These are phyloP conservation scores for Colletotrichum sp. DNA, from an alignment of 2,329 filamentous ascomycete genomes.

Conservation along the genomic window DNA sequence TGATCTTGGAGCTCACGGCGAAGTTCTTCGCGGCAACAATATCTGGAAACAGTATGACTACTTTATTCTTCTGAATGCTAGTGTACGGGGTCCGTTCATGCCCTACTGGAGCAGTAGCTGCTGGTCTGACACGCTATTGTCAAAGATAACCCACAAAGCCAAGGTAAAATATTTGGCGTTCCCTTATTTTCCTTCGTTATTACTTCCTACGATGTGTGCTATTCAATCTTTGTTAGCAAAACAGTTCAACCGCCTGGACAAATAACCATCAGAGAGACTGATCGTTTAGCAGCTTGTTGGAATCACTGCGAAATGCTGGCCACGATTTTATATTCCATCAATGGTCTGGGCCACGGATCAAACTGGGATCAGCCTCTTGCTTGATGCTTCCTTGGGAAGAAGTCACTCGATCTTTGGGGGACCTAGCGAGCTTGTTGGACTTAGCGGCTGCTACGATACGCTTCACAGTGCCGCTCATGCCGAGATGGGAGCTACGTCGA, in stretches of 20 bases:
- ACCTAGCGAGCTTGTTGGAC: slow-evolving; percentile 27
- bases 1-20: neutral
- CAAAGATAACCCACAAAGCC: slow-evolving; percentile 29
- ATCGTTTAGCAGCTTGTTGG: slow-evolving; percentile 36
- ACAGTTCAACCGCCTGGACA: neutral
- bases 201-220: neutral
- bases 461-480: slow-evolving; percentile 29
- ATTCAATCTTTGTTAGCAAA: neutral
- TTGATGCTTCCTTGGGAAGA: slow-evolving; percentile 29
- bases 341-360: slow-evolving; percentile 41
- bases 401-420: slow-evolving; percentile 27
- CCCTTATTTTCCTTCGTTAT: neutral
- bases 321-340: slow-evolving; percentile 37
- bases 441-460: slow-evolving; percentile 31
- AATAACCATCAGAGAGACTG: neutral
- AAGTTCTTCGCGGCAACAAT: slow-evolving; percentile 25
- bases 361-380: slow-evolving; percentile 37
- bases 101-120: slow-evolving; percentile 36
- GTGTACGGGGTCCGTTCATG: slow-evolving; percentile 39
- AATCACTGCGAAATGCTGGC: slow-evolving; percentile 37
- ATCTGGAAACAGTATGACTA: slow-evolving; percentile 36
- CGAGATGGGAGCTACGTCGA: slow-evolving; percentile 33
- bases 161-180: slow-evolving; percentile 26
- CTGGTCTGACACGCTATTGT: slow-evolving; percentile 39
- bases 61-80: slow-evolving; percentile 40